Evolutionary conservation across 257 asterid species (phyloP), one percentile per base, ranked within the genome.

Genomic region (Plectranthus barbatus): DNA sequence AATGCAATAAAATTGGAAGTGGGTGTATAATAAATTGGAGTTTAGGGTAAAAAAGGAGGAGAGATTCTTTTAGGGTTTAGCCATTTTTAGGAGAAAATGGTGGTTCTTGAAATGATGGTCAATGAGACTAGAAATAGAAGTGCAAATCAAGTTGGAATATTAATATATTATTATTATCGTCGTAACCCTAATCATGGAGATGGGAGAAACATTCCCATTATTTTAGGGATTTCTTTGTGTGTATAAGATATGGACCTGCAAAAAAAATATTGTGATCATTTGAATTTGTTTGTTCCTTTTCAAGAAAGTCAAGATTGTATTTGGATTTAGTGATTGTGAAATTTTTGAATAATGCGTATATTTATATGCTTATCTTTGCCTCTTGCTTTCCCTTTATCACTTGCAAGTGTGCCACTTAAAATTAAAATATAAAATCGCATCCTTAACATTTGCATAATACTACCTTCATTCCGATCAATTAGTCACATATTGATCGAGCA

Each of bases 11-110:
- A 46, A 31, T 46, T 63, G 66, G 66, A 46, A 57, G 39, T 64
- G 54, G 56, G 24, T 55, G 47, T 34, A 59, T 31, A 31, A 31
- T 31, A 4, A 31, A 26, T 26, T 26, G 58, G 59, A 29, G 46
- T 60, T 57, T 54, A 41, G 23, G 72, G 77, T 62, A 47, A 67
- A 72, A 76, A 64, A 26, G 70, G 24, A 14, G 7, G 13, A 45
- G 31, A 64, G 64, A 72, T 80, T 80, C 80, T 55, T 15, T 18
- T 69, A 9, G 18, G 66, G 71, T 6, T 23, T 77, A 47, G 64
- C 77, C 80, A 68, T 68, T 60, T 74, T 26, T 33, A 72, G 69
- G 59, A 49, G 62, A 61, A 77, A 74, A 71, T 60, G 47, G 29
- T 13, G 10, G 23, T 52, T 40, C 42, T 26, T 15, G 11, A 6